A percentile compares a stretch with the other conserved stretches of the same genome.
phyloP scores from a whole-genome alignment of 257 asterid genomes.

The Forsythia viridissima region DNA sequence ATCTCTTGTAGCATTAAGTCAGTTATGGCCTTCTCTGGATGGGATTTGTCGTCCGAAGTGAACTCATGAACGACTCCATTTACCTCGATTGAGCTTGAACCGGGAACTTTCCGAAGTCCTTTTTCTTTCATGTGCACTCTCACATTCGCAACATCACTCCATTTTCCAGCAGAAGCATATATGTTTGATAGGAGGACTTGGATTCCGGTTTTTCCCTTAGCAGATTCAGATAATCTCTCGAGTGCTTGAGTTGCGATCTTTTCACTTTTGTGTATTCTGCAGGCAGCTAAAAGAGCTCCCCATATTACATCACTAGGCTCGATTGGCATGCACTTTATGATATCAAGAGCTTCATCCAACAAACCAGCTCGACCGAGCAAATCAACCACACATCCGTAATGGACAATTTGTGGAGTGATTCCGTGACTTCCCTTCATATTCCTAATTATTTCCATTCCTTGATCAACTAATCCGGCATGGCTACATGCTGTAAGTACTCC shows the following conservation, averaged over 20 bases:
- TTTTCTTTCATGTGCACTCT: slow-evolving; percentile 51
- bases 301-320: slow-evolving; percentile 46
- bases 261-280: slow-evolving; percentile 42
- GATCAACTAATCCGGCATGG: slow-evolving; percentile 47
- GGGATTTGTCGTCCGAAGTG: slow-evolving; percentile 46
- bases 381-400: slow-evolving; percentile 55
- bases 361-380: slow-evolving; percentile 59
- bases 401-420: slow-evolving; percentile 40
- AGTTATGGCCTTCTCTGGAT: slow-evolving; percentile 25
- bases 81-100: slow-evolving; percentile 56
- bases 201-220: slow-evolving; percentile 38
- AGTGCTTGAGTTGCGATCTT: slow-evolving; percentile 33
- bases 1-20: slow-evolving; percentile 53
- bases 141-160: slow-evolving; percentile 53
- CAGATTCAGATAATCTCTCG: slow-evolving; percentile 23
- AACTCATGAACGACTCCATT: slow-evolving; percentile 51
- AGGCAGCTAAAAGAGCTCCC: slow-evolving; percentile 49
- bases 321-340: slow-evolving; percentile 43
- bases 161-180: slow-evolving; percentile 52
- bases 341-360: slow-evolving; percentile 37
- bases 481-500: slow-evolving; percentile 61
- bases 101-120: slow-evolving; percentile 50
- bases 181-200: slow-evolving; percentile 54
- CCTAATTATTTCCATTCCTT: slow-evolving; percentile 43
- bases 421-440: slow-evolving; percentile 36